Evolutionary conservation across 148 eudicot genomes (phyloP).

Genomic region (Silene uniflora): DNA sequence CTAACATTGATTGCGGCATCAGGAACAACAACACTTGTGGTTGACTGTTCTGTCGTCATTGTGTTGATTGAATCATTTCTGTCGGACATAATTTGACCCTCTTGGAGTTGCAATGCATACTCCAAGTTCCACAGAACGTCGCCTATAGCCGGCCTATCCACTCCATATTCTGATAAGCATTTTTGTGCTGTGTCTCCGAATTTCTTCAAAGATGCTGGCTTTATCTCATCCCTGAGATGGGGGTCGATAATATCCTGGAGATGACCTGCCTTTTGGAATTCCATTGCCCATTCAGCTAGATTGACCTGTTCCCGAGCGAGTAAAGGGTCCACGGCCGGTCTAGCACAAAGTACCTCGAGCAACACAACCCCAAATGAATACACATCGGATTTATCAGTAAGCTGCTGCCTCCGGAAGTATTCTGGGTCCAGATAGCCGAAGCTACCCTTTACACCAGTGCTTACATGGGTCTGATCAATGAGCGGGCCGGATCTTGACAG

Average conservation of each 20-base stretch:
- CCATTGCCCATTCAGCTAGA: conserved; percentile 86
- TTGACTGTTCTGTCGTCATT: conserved; percentile 28
- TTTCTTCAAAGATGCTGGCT: conserved; percentile 57
- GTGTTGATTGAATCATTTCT: conserved; percentile 21
- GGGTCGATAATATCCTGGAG: conserved; percentile 69
- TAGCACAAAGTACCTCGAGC: conserved; percentile 87
- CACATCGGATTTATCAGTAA: conserved; percentile 88
- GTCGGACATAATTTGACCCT: conserved; percentile 35
- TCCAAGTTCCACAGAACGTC: conserved; percentile 96
- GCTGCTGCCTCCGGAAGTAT: conserved; percentile 85
- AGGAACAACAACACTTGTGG: conserved; percentile 29
- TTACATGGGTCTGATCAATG: conserved; percentile 84
- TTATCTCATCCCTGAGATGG: conserved; percentile 49
- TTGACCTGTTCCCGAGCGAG: conserved; percentile 80
- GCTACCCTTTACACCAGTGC: conserved; percentile 98
- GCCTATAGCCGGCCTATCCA: conserved; percentile 92
- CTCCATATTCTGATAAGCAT: conserved; percentile 84
- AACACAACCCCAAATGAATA: conserved; percentile 92
- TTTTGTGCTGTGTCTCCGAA: conserved; percentile 83
- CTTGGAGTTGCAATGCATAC: conserved; percentile 73
- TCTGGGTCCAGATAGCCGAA: conserved; percentile 96
- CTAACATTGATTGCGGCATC: conserved; percentile 21
- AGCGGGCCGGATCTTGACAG: conserved; percentile 86
- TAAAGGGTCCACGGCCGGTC: conserved; percentile 89
- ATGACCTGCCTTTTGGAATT: conserved; percentile 62